Base-by-base conservation (phyloP, 495 filamentous ascomycete genomes). In the Daldinia childiae region DNA sequence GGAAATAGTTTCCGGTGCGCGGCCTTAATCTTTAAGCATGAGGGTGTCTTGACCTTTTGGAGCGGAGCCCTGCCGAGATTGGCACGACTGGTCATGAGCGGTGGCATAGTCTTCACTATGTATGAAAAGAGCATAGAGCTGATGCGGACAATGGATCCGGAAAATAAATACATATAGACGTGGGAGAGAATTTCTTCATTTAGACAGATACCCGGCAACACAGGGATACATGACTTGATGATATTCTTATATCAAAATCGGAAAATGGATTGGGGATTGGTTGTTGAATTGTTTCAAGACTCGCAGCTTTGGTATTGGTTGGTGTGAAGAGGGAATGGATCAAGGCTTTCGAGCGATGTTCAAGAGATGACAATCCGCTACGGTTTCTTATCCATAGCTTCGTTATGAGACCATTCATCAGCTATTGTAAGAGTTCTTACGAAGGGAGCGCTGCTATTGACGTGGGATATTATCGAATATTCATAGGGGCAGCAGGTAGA, bases 91-190 rank as follows among this genome's bases (percentile, higher is more conserved):
- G 92, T 97, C 66, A 59, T 94, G 83, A 97, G 93, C 76, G 95
- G 95, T 57, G 95, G 95, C 19, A 97, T 99, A 76, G 96, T 99
- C 58, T 99, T 99, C 77, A 94, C 96, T 4, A 97, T 98, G 94
- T 98, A 99, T 78, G 95, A 99, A 82, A 98, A 98, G 85, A 91
- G 91, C 43, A 98, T 99, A 82, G 96, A 98, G 62, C 73, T 90
- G 54, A 86, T 99, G 80, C 91, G 95, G 76, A 82, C 79, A 65
- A 38, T 93, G 24, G 95, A 99, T 78, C 96, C 95, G 12, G 87
- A 97, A 73, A 87, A 90, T 69, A 90, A 87, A 78, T 98, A 97
- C 78, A 88, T 98, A 64, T 95, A 83, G 56, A 62, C 48, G 48
- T 43, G 21, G 30, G 50, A 21, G 8, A 62, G 34, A 34, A 45